A percentile compares a stretch with the other conserved stretches of the same genome.
phyloP scores from a whole-genome alignment of 768 basidiomycete genomes.

The Podaxis mareebaensis region DNA sequence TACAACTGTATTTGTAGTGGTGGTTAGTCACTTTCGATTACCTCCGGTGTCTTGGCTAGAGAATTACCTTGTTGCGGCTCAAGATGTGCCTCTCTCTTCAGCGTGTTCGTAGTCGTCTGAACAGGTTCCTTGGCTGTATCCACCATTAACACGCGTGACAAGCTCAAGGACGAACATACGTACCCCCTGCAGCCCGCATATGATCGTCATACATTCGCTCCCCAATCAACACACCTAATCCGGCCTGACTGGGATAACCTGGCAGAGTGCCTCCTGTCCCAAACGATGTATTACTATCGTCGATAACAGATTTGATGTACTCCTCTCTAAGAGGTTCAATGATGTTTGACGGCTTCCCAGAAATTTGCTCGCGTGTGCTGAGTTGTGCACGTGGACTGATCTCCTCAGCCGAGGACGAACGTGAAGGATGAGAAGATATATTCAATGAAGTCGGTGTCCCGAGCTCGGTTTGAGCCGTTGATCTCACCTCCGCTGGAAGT shows the following conservation, averaged over 20 bases:
- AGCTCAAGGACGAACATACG: neutral
- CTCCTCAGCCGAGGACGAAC: conserved; percentile 1
- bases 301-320: neutral
- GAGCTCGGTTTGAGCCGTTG: neutral
- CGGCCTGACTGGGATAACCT: conserved; percentile 21
- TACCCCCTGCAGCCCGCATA: conserved; percentile 17
- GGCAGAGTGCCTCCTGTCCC: conserved; percentile 21
- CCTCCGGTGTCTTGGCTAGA: neutral
- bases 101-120: neutral
- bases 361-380: conserved; percentile 9
- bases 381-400: neutral
- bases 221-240: conserved; percentile 21
- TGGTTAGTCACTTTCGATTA: neutral
- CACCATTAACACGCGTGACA: neutral
- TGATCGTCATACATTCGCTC: conserved; percentile 25
- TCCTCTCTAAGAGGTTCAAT: neutral
- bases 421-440: neutral
- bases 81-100: neutral
- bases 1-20: too few species aligned
- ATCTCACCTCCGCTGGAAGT: neutral
- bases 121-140: conserved; percentile 2
- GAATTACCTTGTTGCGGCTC: neutral
- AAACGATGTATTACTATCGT: conserved; percentile 12
- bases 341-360: neutral
- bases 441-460: neutral